phyloP scores from a whole-genome alignment of 1,284 basidiomycete species.

The Cutaneotrichosporon arboriforme region DNA sequence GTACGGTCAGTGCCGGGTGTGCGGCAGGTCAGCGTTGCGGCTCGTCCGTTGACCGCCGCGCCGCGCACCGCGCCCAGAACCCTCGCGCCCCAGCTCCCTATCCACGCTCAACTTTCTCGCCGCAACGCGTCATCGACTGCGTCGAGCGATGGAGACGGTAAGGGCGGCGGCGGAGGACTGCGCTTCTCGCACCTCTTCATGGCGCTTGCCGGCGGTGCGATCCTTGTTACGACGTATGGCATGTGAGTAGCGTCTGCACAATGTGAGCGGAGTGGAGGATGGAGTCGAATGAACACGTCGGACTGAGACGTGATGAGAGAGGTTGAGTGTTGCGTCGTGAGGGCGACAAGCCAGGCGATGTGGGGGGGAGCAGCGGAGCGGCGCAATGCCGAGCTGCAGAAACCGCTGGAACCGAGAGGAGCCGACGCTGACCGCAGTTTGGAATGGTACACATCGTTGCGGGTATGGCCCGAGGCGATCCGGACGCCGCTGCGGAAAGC shows the following conservation, averaged over 20 bases:
- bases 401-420: background rate
- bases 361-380: too few relatives aligned
- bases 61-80: too few relatives aligned
- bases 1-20: too few relatives aligned
- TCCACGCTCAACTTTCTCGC: background rate
- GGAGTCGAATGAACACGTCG: too few relatives aligned
- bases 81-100: too few relatives aligned
- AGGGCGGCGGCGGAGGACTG: slow-evolving; percentile 2
- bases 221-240: slow-evolving; percentile 46
- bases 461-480: slow-evolving; percentile 44
- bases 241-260: slow-evolving; percentile 29
- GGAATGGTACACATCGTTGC: slow-evolving; percentile 45
- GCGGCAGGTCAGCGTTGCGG: too few relatives aligned
- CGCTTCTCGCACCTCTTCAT: slow-evolving; percentile 37
- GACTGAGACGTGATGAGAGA: too few relatives aligned
- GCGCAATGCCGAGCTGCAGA: too few relatives aligned
- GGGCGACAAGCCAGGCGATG: too few relatives aligned
- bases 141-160: too few relatives aligned
- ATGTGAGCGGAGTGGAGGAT: background rate
- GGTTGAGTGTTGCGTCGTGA: too few relatives aligned
- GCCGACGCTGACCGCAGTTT: slow-evolving; percentile 24
- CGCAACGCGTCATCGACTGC: background rate
- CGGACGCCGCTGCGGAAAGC: slow-evolving; percentile 41
- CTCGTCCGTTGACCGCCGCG: too few relatives aligned
- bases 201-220: slow-evolving; percentile 38